phyloP scores from a whole-genome alignment of 306 rosid species.

The Luffa acutangula region DNA sequence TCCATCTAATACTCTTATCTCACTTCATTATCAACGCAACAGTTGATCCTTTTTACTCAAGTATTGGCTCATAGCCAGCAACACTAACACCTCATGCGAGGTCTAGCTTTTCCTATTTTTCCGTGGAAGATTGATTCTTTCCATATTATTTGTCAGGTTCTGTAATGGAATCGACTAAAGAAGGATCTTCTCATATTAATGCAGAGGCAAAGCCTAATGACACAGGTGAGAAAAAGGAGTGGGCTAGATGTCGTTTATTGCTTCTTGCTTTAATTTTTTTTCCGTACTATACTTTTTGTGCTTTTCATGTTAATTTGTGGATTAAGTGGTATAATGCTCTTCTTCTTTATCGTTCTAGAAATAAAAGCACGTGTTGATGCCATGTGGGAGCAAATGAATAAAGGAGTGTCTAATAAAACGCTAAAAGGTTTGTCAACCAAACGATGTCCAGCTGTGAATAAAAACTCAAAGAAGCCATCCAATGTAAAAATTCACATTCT shows the following conservation, averaged over 20 bases:
- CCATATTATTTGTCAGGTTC: slow-evolving; percentile 33
- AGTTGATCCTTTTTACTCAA: neutral
- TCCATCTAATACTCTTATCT: neutral
- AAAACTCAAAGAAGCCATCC: slow-evolving; percentile 44
- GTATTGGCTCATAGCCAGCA: neutral
- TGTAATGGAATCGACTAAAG: slow-evolving; percentile 29
- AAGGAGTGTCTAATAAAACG: slow-evolving; percentile 55
- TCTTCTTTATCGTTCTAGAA: slow-evolving; percentile 29
- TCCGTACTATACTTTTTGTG: neutral
- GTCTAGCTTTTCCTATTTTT: neutral
- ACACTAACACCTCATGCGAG: neutral
- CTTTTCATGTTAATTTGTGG: slow-evolving; percentile 1
- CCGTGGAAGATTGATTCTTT: neutral
- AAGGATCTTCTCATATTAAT: slow-evolving; percentile 26
- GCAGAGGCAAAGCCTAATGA: slow-evolving; percentile 31
- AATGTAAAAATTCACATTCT: slow-evolving; percentile 39
- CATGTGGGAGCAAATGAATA: slow-evolving; percentile 88
- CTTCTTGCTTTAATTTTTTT: neutral
- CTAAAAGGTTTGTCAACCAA: slow-evolving; percentile 40
- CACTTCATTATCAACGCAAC: neutral
- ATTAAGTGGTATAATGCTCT: slow-evolving; percentile 11
- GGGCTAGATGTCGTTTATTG: neutral
- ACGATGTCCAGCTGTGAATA: slow-evolving; percentile 28
- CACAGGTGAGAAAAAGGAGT: slow-evolving; percentile 31
- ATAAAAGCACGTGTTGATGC: slow-evolving; percentile 71